Percentiles rank a stretch among this genome's conserved stretches.
phyloP scores from a whole-genome alignment of 2,329 filamentous ascomycete species.

The Trichoderma breve region DNA sequence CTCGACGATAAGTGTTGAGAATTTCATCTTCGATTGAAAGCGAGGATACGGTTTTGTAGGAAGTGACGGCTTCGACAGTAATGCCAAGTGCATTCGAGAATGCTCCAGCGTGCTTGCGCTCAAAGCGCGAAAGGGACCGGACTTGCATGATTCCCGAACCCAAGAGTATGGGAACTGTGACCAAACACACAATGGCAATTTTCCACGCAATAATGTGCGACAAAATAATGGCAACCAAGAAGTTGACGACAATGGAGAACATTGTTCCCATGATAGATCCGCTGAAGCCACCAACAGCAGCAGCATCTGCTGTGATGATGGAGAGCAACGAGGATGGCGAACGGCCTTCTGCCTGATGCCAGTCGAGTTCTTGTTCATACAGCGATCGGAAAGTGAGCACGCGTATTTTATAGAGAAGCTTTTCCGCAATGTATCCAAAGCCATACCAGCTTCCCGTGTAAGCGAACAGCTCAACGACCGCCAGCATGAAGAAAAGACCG shows the following conservation, averaged over 20 bases:
- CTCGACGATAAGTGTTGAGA: conserved; percentile 51
- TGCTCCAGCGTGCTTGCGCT: conserved; percentile 61
- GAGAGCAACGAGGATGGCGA: conserved; percentile 62
- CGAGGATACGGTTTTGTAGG: conserved; percentile 61
- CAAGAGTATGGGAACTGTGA: conserved; percentile 66
- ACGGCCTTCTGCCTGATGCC: conserved; percentile 66
- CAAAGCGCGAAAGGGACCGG: conserved; percentile 58
- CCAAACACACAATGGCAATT: conserved; percentile 70
- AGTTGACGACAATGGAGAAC: conserved; percentile 66
- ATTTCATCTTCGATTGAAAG: conserved; percentile 54
- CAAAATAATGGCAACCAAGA: conserved; percentile 65
- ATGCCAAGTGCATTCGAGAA: conserved; percentile 63
- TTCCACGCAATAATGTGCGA: conserved; percentile 73
- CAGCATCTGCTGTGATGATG: conserved; percentile 67
- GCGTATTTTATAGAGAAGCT: conserved; percentile 61
- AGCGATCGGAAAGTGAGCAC: conserved; percentile 64
- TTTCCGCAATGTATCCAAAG: conserved; percentile 55
- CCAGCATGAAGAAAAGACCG: conserved; percentile 56
- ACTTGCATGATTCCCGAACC: conserved; percentile 69
- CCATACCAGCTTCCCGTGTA: conserved; percentile 57
- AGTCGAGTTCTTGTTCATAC: conserved; percentile 65
- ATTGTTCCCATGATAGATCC: conserved; percentile 69
- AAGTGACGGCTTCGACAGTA: conserved; percentile 64
- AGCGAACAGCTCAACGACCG: conserved; percentile 45
- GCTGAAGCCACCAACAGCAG: conserved; percentile 64